Percentiles rank a stretch among this genome's conserved stretches.
These are phyloP conservation scores for Tylopilus vinaceipallidus DNA, from an alignment of 768 basidiomycete genomes.

Conservation along the genomic window DNA sequence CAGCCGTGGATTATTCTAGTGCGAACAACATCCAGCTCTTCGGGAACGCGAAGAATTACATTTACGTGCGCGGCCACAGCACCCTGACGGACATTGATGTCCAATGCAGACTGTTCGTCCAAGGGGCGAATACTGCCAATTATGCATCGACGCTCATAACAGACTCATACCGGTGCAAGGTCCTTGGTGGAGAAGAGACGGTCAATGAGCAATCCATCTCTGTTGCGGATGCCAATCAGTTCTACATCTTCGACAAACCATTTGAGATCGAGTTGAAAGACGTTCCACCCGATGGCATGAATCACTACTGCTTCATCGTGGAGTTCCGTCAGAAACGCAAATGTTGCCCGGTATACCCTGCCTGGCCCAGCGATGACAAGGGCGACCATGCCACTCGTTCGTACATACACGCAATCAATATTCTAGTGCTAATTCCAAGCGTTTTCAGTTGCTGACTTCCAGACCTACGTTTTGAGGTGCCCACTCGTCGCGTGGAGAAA, in stretches of 20 bases:
- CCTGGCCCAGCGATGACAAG: conserved; percentile 3
- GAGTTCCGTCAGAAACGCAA: conserved; percentile 14
- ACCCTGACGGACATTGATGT: conserved; percentile 7
- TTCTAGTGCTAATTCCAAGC: background rate
- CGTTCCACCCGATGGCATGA: background rate
- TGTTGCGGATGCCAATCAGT: background rate
- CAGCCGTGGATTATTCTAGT: background rate
- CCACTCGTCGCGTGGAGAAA: conserved; percentile 1
- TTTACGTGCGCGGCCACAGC: conserved; percentile 13
- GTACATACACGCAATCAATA: background rate
- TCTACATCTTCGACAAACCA: conserved; percentile 8
- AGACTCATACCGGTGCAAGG: background rate
- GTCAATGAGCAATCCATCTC: conserved; percentile 6
- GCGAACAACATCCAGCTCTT: background rate
- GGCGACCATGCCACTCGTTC: background rate
- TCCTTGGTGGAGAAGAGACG: background rate
- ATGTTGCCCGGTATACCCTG: background rate
- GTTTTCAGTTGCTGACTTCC: background rate
- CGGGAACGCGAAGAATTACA: conserved; percentile 3
- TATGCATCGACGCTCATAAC: background rate
- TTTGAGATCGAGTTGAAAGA: background rate
- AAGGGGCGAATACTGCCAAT: background rate
- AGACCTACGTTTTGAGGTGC: background rate
- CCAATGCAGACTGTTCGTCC: conserved; percentile 1
- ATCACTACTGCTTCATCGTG: conserved; percentile 6